Evolutionary conservation across 805 yeast genomes (phyloP).

Genomic region (Candida wancherniae): DNA sequence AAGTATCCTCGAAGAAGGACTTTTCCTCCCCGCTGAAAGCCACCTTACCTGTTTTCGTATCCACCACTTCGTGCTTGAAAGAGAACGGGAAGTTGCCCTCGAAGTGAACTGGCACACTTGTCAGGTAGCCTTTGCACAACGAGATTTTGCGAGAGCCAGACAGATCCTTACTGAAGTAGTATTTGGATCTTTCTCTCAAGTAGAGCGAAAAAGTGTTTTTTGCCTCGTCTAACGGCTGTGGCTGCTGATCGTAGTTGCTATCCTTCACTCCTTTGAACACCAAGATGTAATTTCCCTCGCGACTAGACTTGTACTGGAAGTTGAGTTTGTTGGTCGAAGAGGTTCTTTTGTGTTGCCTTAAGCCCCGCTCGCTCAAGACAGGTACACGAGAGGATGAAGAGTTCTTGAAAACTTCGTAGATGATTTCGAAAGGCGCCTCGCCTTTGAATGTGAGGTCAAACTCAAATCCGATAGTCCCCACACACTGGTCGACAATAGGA

Average conservation of each 20-base stretch:
- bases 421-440: slow-evolving; percentile 73
- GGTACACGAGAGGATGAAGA: slow-evolving; percentile 28
- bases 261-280: slow-evolving; percentile 64
- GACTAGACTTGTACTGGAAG: slow-evolving; percentile 68
- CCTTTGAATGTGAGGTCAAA: slow-evolving; percentile 69
- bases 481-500: slow-evolving; percentile 78
- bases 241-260: slow-evolving; percentile 47
- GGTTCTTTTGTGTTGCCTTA: slow-evolving; percentile 9
- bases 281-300: slow-evolving; percentile 78
- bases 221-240: slow-evolving; percentile 25
- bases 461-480: slow-evolving; percentile 80
- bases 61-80: slow-evolving; percentile 63
- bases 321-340: slow-evolving; percentile 21
- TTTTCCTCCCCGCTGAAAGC: slow-evolving; percentile 29
- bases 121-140: slow-evolving; percentile 28
- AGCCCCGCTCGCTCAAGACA: slow-evolving; percentile 29
- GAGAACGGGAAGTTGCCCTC: slow-evolving; percentile 80
- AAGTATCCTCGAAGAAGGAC: slow-evolving; percentile 20
- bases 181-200: slow-evolving; percentile 62
- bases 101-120: slow-evolving; percentile 49
- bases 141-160: slow-evolving; percentile 16
- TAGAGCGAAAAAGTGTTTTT: slow-evolving; percentile 60
- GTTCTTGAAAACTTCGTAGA: slow-evolving; percentile 54
- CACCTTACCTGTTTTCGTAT: slow-evolving; percentile 26
- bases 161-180: slow-evolving; percentile 24